Conservation (phyloP, 441 rosid species). For the Jatropha multifida region DNA sequence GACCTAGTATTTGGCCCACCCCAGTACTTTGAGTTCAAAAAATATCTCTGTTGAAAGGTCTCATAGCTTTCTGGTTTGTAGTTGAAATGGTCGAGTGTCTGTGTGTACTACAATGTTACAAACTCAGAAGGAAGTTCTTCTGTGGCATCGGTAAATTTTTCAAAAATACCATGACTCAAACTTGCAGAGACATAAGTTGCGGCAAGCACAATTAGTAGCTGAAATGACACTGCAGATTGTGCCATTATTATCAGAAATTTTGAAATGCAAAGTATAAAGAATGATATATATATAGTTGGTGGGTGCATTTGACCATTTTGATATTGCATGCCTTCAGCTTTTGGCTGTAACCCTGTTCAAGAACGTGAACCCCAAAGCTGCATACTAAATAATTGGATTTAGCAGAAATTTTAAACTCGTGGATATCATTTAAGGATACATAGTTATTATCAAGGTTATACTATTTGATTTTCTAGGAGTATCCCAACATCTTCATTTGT, state of each 20-base stretch:
- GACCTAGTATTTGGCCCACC: background rate
- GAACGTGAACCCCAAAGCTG: background rate
- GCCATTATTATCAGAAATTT: background rate
- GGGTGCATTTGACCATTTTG: background rate
- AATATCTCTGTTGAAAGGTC: background rate
- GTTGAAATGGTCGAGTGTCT: background rate
- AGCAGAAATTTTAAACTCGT: background rate
- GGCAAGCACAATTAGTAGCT: background rate
- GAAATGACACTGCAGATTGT: background rate
- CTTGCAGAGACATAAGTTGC: background rate
- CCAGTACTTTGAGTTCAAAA: background rate
- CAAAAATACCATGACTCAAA: background rate
- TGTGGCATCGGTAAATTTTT: background rate
- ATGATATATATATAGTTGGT: background rate
- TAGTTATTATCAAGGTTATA: too few relatives aligned
- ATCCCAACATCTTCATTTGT: too few relatives aligned
- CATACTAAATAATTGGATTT: background rate
- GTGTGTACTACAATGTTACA: background rate
- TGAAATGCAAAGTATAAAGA: too few relatives aligned
- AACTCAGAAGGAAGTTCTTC: background rate
- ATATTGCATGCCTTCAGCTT: background rate
- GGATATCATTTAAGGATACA: too few relatives aligned
- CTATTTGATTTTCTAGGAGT: too few relatives aligned
- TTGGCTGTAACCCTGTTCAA: background rate
- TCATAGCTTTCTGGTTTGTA: background rate